phyloP scores from a whole-genome alignment of 768 basidiomycete genomes.

The Tricholoma hemisulphureum region DNA sequence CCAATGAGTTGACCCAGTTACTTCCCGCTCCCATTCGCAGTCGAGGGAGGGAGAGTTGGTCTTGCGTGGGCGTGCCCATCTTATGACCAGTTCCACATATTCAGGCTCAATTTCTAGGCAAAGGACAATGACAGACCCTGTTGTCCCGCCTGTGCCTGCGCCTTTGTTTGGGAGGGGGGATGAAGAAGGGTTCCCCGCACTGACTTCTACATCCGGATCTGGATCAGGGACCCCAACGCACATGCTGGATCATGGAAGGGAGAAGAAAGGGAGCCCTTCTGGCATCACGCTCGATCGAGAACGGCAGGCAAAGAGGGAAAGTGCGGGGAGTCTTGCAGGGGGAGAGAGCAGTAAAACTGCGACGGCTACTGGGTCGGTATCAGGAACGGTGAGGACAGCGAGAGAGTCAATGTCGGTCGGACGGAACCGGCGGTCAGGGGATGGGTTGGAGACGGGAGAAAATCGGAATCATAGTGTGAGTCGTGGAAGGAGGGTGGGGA shows the following conservation, averaged over 20 bases:
- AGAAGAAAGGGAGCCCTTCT: neutral
- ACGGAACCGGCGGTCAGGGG: neutral
- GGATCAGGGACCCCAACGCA: neutral
- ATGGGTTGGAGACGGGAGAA: neutral
- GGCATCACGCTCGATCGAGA: neutral
- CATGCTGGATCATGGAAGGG: neutral
- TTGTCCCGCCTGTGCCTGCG: slow-evolving; percentile 11
- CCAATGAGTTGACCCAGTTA: neutral
- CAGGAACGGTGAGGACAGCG: neutral
- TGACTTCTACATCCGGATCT: slow-evolving; percentile 22
- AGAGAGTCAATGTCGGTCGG: neutral
- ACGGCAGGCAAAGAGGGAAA: neutral
- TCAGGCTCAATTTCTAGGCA: slow-evolving; percentile 4
- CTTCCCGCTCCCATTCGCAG: neutral
- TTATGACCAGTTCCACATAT: neutral
- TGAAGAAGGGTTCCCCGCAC: slow-evolving; percentile 56
- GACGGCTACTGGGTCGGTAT: neutral
- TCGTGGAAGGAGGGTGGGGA: slow-evolving; percentile 24
- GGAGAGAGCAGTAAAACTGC: neutral
- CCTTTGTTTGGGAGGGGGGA: slow-evolving; percentile 52
- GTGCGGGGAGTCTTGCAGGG: neutral
- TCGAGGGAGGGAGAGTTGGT: slow-evolving; percentile 2
- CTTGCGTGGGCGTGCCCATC: slow-evolving; percentile 13
- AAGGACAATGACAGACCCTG: slow-evolving; percentile 11
- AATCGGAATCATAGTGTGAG: slow-evolving; percentile 23